These are phyloP conservation scores for Lactarius sanguifluus DNA, from an alignment of 768 basidiomycete genomes.

Conservation along the genomic window DNA sequence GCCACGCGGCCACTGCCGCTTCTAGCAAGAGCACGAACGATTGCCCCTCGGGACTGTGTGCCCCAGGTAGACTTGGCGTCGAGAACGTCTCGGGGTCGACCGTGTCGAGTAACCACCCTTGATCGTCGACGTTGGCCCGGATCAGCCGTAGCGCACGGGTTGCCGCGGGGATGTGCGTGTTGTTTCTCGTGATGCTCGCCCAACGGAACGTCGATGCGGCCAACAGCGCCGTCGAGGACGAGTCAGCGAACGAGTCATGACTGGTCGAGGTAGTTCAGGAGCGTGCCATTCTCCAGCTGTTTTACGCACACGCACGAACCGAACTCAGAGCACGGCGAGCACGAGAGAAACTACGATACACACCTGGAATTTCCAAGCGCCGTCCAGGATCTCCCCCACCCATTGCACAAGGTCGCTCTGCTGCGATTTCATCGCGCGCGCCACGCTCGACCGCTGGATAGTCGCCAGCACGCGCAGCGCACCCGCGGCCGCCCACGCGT, in stretches of 20 bases:
- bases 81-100: conserved; percentile 24
- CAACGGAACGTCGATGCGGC: conserved; percentile 57
- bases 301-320: background rate
- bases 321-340: background rate
- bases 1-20: conserved; percentile 24
- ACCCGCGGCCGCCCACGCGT: conserved; percentile 72
- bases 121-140: conserved; percentile 38
- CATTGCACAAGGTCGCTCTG: conserved; percentile 48
- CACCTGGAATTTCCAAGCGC: conserved; percentile 48
- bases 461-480: conserved; percentile 61
- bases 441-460: conserved; percentile 45
- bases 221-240: conserved; percentile 55
- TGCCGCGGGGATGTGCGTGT: conserved; percentile 42
- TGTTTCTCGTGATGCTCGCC: conserved; percentile 43
- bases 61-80: conserved; percentile 14
- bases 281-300: conserved; percentile 47
- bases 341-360: background rate
- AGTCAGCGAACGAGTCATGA: conserved; percentile 52
- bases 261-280: conserved; percentile 54
- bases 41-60: conserved; percentile 29
- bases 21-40: conserved; percentile 30
- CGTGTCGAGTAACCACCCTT: conserved; percentile 29
- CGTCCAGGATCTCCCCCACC: conserved; percentile 51
- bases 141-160: conserved; percentile 42
- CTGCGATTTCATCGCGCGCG: conserved; percentile 39